These are phyloP conservation scores for Quercus rubra DNA, from an alignment of 306 rosid species.

Conservation along the genomic window DNA sequence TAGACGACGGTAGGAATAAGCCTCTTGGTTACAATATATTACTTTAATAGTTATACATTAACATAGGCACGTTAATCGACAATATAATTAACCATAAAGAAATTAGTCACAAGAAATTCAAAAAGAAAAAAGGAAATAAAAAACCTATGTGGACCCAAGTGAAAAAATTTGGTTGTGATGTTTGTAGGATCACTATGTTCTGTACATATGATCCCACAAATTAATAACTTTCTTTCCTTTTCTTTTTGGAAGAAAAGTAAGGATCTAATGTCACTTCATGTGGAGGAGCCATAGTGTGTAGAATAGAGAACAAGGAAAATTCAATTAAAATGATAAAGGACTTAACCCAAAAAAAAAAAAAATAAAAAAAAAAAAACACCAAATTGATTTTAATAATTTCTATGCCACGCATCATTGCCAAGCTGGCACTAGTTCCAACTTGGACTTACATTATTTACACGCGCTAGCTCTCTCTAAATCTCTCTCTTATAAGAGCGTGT, in stretches of 20 bases:
- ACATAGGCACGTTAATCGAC: too few species aligned
- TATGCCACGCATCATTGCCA: slow-evolving; percentile 39
- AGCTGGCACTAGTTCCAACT: slow-evolving; percentile 35
- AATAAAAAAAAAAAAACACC: neutral
- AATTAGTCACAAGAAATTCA: neutral
- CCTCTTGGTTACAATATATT: too few species aligned
- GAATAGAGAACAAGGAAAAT: neutral
- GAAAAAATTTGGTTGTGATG: slow-evolving; percentile 24
- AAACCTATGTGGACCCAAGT: slow-evolving; percentile 26
- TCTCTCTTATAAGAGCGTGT: slow-evolving; percentile 55
- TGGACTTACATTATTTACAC: slow-evolving; percentile 25
- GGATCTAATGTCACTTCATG: slow-evolving; percentile 79
- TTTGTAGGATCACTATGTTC: slow-evolving; percentile 38
- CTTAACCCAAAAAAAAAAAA: neutral
- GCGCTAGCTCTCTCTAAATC: slow-evolving; percentile 11
- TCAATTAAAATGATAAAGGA: neutral
- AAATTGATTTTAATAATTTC: neutral
- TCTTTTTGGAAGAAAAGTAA: slow-evolving; percentile 51
- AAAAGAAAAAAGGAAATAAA: neutral
- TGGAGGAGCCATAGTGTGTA: slow-evolving; percentile 22
- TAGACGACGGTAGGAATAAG: too few species aligned
- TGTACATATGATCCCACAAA: slow-evolving; percentile 50
- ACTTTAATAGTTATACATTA: too few species aligned
- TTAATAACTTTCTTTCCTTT: slow-evolving; percentile 29
- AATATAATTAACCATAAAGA: too few species aligned